Evolutionary conservation across 2,329 filamentous ascomycete species (phyloP).

Genomic region (Aspergillus persii): DNA sequence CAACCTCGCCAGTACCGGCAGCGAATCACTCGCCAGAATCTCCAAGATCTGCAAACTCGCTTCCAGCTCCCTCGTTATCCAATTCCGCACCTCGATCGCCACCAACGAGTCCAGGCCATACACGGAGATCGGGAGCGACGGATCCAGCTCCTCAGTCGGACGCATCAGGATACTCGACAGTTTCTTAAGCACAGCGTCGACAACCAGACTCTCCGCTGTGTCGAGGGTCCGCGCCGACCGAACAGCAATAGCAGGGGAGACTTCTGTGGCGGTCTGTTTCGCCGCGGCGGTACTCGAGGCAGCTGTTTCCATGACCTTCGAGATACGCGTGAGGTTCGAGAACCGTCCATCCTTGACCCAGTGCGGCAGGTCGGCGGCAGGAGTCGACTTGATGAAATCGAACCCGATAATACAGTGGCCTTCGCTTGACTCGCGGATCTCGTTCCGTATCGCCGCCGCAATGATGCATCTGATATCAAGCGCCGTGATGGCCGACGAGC

Average conservation of each 20-base stretch:
- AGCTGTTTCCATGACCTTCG: conserved; percentile 39
- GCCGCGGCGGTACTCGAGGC: background rate
- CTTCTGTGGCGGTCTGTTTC: background rate
- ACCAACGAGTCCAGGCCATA: conserved; percentile 29
- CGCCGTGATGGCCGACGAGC: background rate
- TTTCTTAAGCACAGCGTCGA: conserved; percentile 49
- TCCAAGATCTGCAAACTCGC: conserved; percentile 32
- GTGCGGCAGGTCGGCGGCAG: conserved; percentile 31
- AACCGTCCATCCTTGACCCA: conserved; percentile 58
- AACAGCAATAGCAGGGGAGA: background rate
- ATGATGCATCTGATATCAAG: background rate
- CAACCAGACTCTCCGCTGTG: conserved; percentile 37
- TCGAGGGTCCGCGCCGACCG: conserved; percentile 37
- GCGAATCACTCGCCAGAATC: conserved; percentile 24
- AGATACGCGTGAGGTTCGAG: conserved; percentile 3
- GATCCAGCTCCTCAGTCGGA: conserved; percentile 22
- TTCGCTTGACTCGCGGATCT: background rate
- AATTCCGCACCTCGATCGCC: conserved; percentile 28
- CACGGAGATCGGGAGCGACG: conserved; percentile 17
- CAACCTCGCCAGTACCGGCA: conserved; percentile 23
- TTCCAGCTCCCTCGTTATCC: conserved; percentile 29
- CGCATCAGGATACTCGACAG: conserved; percentile 49
- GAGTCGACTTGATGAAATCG: background rate
- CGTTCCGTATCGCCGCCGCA: background rate
- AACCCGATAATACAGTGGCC: background rate